Conservation (phyloP, 1,284 basidiomycete genomes). For the Hemileia vastatrix region DNA sequence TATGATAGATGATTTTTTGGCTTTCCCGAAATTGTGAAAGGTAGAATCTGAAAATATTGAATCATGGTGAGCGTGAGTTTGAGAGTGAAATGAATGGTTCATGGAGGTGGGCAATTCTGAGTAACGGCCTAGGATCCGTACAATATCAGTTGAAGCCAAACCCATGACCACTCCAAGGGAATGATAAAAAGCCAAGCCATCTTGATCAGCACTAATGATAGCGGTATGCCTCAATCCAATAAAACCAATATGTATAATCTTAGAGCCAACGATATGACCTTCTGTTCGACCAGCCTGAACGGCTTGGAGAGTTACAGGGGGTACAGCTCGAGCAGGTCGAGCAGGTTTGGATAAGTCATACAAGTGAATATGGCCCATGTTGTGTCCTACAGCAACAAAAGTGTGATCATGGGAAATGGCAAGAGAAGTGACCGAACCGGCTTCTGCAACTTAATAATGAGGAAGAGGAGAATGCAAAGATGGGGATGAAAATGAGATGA, state of each 20-base stretch:
- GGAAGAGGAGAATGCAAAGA: neutral
- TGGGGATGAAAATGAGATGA: neutral
- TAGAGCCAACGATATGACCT: slow-evolving; percentile 76
- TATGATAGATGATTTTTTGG: slow-evolving; percentile 52
- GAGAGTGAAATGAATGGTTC: neutral
- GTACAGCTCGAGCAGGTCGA: slow-evolving; percentile 40
- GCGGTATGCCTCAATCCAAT: slow-evolving; percentile 90
- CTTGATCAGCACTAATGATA: slow-evolving; percentile 79
- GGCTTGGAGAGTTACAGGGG: slow-evolving; percentile 52
- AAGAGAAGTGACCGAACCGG: slow-evolving; percentile 78
- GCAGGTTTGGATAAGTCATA: slow-evolving; percentile 67
- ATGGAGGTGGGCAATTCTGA: slow-evolving; percentile 53
- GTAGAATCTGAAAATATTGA: slow-evolving; percentile 14
- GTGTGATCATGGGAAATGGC: slow-evolving; percentile 89
- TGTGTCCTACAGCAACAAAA: slow-evolving; percentile 80
- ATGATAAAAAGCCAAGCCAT: slow-evolving; percentile 89
- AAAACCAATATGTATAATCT: slow-evolving; percentile 79
- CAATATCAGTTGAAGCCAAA: slow-evolving; percentile 85
- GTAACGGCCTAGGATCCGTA: slow-evolving; percentile 87
- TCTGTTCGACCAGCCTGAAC: slow-evolving; percentile 77
- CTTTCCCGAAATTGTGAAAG: neutral
- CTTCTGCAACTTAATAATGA: slow-evolving; percentile 51
- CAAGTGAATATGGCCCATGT: slow-evolving; percentile 72
- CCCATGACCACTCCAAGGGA: slow-evolving; percentile 89
- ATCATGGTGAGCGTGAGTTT: neutral